These are phyloP conservation scores for Aureobasidium sp. DNA, from an alignment of 2,329 filamentous ascomycete species.

Conservation along the genomic window DNA sequence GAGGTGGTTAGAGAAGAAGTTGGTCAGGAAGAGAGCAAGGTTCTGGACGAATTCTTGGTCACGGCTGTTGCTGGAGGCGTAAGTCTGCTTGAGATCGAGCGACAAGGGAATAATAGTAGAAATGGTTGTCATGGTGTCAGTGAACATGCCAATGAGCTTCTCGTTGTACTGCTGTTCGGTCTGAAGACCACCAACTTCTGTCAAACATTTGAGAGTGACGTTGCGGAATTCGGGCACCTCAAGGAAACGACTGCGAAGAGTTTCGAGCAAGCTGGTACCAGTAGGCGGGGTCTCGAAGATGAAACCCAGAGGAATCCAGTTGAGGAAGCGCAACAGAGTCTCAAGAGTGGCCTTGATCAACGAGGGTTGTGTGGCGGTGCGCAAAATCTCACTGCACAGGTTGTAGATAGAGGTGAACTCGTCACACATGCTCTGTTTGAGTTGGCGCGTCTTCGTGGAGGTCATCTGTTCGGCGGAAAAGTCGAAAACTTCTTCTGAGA, in stretches of 20 bases:
- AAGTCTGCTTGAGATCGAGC: conserved; percentile 84
- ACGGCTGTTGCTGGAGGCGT: conserved; percentile 79
- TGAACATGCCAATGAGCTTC: conserved; percentile 97
- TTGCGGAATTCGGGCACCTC: conserved; percentile 94
- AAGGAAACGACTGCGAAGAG: conserved; percentile 82
- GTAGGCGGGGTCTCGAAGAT: conserved; percentile 84
- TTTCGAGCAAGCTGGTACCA: conserved; percentile 68
- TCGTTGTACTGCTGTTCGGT: conserved; percentile 86
- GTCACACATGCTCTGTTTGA: conserved; percentile 98
- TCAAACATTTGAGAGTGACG: conserved; percentile 90
- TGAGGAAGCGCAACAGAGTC: conserved; percentile 90
- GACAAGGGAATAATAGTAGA: conserved; percentile 86
- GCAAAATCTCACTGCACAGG: conserved; percentile 90
- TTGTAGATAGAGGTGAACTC: conserved; percentile 99
- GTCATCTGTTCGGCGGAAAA: conserved; percentile 99
- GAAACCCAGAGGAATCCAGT: conserved; percentile 98
- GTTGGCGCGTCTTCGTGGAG: conserved; percentile 89
- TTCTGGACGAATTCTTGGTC: conserved; percentile 99
- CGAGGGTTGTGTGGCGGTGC: conserved; percentile 77
- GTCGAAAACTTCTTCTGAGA: conserved; percentile 98
- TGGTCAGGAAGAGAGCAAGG: conserved; percentile 87
- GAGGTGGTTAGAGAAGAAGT: conserved; percentile 92
- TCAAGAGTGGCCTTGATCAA: conserved; percentile 95
- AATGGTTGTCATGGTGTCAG: conserved; percentile 86
- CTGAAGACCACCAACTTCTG: conserved; percentile 90